Evolutionary conservation across 139 green algal species (phyloP), one percentile per base, ranked within the genome.

Genomic region (Coelastrella sp.): DNA sequence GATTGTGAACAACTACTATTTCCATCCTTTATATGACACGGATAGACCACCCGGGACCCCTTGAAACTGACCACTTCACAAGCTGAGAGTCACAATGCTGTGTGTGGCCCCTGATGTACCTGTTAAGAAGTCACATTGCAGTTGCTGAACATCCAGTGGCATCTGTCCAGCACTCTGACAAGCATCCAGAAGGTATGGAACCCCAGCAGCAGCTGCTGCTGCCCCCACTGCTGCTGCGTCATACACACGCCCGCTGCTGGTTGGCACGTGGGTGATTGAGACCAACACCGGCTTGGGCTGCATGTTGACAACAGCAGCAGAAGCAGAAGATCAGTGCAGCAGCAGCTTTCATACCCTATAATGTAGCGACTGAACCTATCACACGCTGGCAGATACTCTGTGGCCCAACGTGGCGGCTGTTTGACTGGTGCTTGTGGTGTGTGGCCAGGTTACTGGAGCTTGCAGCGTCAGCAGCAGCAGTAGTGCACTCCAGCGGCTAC

Each of bases 151-250:
- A 76, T 97, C 96, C 57, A 97, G 59, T 2, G 93, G 93, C 84
- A 97, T 74, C 89, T 96, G 94, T 0, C 96, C 96, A 19, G 94
- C 91, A 23, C 89, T 94, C 64, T 98, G 96, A 80, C 94, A 97
- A n/a, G 96, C 96, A 83, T 98, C 96, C 84, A 98, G 90, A 71
- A 98, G 88, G 89, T 91, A 98, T 0, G 91, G 91, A 13, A 97
- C 90, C 22, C 93, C 78, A 65, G 76, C 86, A 47, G 74, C 60
- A 17, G 85, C 85, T 57, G 73, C 71, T 60, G 85, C 85, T 71
- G 85, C 85, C 10, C 85, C 85, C 56, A 89, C 85, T 73, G 73
- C 85, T 73, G 85, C 73, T 60, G 71, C 85, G 78, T 89, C 80
- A 60, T 79, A 58, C n/a, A 91, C 61, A 8, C 85, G 54, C 10